phyloP scores from a whole-genome alignment of 2,329 filamentous ascomycete species.

The Ambrosiella cleistominuta region DNA sequence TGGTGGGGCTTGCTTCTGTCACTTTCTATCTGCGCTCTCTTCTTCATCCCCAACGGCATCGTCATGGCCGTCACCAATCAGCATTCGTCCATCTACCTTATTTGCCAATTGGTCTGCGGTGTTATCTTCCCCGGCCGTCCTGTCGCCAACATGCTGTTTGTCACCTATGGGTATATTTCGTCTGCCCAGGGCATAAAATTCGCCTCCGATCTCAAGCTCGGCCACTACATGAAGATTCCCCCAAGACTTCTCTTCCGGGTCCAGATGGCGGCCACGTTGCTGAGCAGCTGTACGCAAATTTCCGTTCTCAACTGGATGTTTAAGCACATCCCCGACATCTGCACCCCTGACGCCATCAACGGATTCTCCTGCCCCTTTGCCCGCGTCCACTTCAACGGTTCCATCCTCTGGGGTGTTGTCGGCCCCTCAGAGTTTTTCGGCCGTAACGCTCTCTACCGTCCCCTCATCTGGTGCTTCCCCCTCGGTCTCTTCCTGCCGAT shows the following conservation, averaged over 20 bases:
- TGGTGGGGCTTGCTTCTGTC: slow-evolving; percentile 76
- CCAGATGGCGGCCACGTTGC: slow-evolving; percentile 56
- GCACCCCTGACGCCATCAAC: slow-evolving; percentile 63
- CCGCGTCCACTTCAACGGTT: slow-evolving; percentile 77
- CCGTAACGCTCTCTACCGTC: slow-evolving; percentile 52
- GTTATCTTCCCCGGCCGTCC: slow-evolving; percentile 68
- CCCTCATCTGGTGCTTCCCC: slow-evolving; percentile 66
- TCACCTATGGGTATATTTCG: slow-evolving; percentile 79
- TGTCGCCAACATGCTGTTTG: slow-evolving; percentile 85
- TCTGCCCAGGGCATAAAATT: slow-evolving; percentile 83
- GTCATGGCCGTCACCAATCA: slow-evolving; percentile 89
- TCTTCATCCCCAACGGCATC: slow-evolving; percentile 82
- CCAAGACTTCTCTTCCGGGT: slow-evolving; percentile 63
- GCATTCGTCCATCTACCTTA: slow-evolving; percentile 70
- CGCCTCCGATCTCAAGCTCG: slow-evolving; percentile 70
- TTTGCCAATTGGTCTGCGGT: slow-evolving; percentile 73
- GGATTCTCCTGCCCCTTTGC: slow-evolving; percentile 80
- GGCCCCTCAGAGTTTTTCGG: slow-evolving; percentile 73
- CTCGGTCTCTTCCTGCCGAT: slow-evolving; percentile 60
- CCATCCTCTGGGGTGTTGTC: slow-evolving; percentile 77
- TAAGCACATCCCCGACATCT: slow-evolving; percentile 54
- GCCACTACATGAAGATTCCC: slow-evolving; percentile 77
- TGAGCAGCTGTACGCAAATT: slow-evolving; percentile 68
- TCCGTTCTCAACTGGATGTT: slow-evolving; percentile 86
- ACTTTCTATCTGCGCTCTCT: slow-evolving; percentile 56